Conservation (phyloP, 345 rosid species). For the Durio zibethinus region DNA sequence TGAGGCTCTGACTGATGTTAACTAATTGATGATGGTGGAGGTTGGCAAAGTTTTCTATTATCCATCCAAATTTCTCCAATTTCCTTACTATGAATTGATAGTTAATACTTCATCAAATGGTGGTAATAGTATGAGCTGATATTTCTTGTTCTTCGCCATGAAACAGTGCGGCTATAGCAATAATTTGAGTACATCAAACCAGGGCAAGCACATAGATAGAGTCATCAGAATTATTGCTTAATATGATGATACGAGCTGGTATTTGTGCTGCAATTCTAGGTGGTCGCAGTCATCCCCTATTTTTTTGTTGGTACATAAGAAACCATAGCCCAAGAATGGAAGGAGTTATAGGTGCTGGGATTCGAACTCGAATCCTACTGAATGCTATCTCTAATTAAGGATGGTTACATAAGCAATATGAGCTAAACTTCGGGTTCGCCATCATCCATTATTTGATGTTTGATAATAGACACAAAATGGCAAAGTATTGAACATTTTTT, state of each 20-base stretch:
- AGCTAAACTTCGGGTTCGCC: no score
- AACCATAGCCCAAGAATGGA: no score
- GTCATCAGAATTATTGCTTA: neutral
- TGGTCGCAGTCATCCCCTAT: neutral
- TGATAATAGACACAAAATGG: no score
- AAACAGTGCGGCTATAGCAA: no score
- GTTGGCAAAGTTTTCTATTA: neutral
- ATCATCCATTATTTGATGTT: no score
- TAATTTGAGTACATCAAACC: neutral
- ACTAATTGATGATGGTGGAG: neutral
- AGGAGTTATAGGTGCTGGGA: no score
- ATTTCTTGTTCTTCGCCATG: neutral
- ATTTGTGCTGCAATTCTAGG: neutral
- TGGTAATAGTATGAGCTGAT: neutral
- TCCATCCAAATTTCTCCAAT: neutral
- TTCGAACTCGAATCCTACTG: no score
- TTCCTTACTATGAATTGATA: neutral
- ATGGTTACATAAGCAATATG: no score
- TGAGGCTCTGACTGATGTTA: neutral
- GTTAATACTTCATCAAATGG: neutral
- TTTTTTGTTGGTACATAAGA: no score
- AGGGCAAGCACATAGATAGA: neutral
- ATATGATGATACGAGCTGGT: neutral
- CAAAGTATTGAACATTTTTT: no score
- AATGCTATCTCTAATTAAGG: no score